Conservation (phyloP, 495 filamentous ascomycete genomes). For the Penicillium malachiteum region DNA sequence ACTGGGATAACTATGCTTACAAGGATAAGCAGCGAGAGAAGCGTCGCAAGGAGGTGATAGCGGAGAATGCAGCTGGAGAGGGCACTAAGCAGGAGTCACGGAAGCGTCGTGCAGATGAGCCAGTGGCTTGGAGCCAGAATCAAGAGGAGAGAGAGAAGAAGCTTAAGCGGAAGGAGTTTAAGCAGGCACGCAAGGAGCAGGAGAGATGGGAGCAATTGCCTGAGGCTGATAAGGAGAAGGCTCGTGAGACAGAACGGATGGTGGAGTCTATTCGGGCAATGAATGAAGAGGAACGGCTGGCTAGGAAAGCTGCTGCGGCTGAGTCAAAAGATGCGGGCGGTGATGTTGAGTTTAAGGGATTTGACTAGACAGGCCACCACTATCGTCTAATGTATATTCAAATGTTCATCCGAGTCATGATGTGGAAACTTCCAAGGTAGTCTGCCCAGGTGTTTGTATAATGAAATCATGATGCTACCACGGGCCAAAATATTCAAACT, state of each 20-base stretch:
- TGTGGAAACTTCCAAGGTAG: too few relatives aligned
- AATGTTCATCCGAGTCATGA: too few relatives aligned
- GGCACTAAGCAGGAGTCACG: slow-evolving; percentile 26
- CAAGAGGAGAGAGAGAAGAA: slow-evolving; percentile 65
- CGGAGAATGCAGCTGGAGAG: slow-evolving; percentile 35
- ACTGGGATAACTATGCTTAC: slow-evolving; percentile 66
- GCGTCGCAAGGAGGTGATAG: slow-evolving; percentile 57
- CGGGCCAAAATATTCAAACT: too few relatives aligned
- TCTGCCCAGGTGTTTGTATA: too few relatives aligned
- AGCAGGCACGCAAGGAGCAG: slow-evolving; percentile 67
- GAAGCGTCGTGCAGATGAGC: slow-evolving; percentile 48
- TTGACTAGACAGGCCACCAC: slow-evolving; percentile 29
- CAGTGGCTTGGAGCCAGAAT: slow-evolving; percentile 82
- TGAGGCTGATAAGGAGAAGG: slow-evolving; percentile 67
- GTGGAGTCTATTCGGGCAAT: slow-evolving; percentile 66
- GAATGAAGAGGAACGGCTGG: slow-evolving; percentile 42
- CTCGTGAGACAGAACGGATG: slow-evolving; percentile 69
- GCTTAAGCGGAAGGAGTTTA: slow-evolving; percentile 69
- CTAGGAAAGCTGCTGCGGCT: slow-evolving; percentile 11
- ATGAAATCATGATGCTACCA: too few relatives aligned
- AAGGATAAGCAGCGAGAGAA: slow-evolving; percentile 77
- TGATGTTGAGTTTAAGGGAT: slow-evolving; percentile 45
- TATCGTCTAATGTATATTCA: too few relatives aligned
- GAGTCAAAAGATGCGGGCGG: slow-evolving; percentile 17
- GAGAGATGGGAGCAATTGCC: slow-evolving; percentile 68